Base-by-base conservation (phyloP, 139 green algal genomes). In the Coccomyxa sp. region DNA sequence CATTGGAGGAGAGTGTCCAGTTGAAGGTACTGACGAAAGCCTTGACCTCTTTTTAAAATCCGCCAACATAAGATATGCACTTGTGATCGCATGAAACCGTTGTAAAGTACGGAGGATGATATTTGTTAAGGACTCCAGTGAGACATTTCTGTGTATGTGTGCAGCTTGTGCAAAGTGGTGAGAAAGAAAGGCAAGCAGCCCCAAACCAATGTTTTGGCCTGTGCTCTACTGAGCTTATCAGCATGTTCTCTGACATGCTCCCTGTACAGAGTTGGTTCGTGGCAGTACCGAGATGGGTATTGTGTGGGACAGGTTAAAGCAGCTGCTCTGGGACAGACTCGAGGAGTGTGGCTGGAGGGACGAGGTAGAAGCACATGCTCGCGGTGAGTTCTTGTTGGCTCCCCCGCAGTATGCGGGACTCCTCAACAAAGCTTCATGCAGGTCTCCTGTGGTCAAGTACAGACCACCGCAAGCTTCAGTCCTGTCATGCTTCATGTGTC, bases 341-440 rank as follows among this genome's bases (percentile, higher is more conserved):
- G 85, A 87, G 66, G 87, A 90, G 66, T 93, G 88, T n/a, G 91
- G 91, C 59, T 94, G 91, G 91, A 85, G 84, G 14, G 90, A 94
- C 79, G 88, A 93, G 27, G 67, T 94, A 63, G 90, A 90, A 84
- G 83, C 87, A 67, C 85, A 71, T 79, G 80, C 80, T 27, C 67
- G 67, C 9, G 80, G 80, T 79, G 38, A 67, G 32, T 13, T 58
- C 3, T 13, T 45, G 45, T 71, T 23, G 17, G 18, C 76, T 27
- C 13, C 58, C 30, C 1, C 30, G 0, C 31, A 80, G 15, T 21
- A 60, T 80, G 63, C 63, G 10, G 18, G 7, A 4, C 63, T 71
- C 18, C 63, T 28, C 63, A 71, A 1, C 63, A 71, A 71, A 28
- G 63, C 63, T 28, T 3, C 1, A 21, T 71, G 63, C 1, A 71